Evolutionary conservation across 2,329 filamentous ascomycete genomes (phyloP).

Genomic region (Aureobasidium sp.): DNA sequence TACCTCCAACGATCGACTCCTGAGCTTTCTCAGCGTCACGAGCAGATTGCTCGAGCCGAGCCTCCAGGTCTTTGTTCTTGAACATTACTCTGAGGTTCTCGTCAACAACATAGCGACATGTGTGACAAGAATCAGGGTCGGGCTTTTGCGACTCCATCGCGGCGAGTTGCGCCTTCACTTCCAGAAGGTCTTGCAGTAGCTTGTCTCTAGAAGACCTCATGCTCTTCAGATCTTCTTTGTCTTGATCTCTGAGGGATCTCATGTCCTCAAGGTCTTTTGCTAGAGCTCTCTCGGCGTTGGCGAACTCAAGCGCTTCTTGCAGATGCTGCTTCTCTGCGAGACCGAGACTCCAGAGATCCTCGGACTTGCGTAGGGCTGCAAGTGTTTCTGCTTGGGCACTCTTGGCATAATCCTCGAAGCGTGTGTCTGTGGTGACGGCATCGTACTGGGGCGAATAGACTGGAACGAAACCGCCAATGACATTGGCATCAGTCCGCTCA

Average conservation of each 20-base stretch:
- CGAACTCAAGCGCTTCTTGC: too few species aligned
- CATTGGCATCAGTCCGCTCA: not conserved
- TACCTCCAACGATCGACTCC: not conserved
- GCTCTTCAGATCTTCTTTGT: not conserved
- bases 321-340: too few species aligned
- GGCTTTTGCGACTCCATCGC: not conserved
- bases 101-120: not conserved
- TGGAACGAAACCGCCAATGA: not conserved
- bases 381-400: not conserved
- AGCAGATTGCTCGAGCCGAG: not conserved
- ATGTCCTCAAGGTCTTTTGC: too few species aligned
- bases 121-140: not conserved
- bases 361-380: not conserved
- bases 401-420: not conserved
- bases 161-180: not conserved
- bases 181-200: not conserved
- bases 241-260: too few species aligned
- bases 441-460: too few species aligned
- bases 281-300: too few species aligned
- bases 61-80: not conserved
- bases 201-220: not conserved
- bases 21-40: not conserved
- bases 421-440: not conserved
- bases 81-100: not conserved
- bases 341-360: not conserved